Percentiles rank a stretch among this genome's conserved stretches.
These are phyloP conservation scores for Solidago caesia DNA, from an alignment of 129 eudicot species.

Conservation along the genomic window DNA sequence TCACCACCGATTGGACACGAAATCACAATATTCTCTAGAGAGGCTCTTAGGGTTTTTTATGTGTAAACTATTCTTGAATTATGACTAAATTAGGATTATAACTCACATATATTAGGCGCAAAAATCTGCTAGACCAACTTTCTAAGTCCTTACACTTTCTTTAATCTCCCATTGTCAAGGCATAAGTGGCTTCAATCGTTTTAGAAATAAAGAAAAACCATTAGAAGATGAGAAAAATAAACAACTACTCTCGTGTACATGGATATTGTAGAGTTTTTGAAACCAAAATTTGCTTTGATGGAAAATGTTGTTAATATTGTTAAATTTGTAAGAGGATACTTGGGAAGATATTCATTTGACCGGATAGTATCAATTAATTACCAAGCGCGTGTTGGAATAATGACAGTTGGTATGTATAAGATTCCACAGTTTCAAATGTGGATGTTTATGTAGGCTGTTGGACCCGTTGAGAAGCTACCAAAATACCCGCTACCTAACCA, in stretches of 20 bases:
- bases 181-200: slow-evolving; percentile 83
- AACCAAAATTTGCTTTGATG: slow-evolving; percentile 70
- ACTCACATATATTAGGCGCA: too few relatives aligned
- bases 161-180: slow-evolving; percentile 71
- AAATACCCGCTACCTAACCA: slow-evolving; percentile 87
- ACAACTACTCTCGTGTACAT: slow-evolving; percentile 65
- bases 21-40: too few relatives aligned
- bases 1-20: too few relatives aligned
- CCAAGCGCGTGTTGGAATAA: slow-evolving; percentile 73
- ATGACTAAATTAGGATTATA: too few relatives aligned
- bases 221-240: slow-evolving; percentile 65
- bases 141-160: slow-evolving; percentile 71
- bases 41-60: too few relatives aligned
- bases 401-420: slow-evolving; percentile 90
- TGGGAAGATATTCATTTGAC: slow-evolving; percentile 74
- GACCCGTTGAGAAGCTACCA: slow-evolving; percentile 65
- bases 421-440: slow-evolving; percentile 87
- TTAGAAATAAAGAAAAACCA: slow-evolving; percentile 54
- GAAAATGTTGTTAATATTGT: slow-evolving; percentile 84
- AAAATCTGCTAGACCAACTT: slow-evolving; percentile 41
- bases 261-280: slow-evolving; percentile 60
- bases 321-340: slow-evolving; percentile 61
- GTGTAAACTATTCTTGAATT: too few relatives aligned
- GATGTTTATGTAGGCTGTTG: slow-evolving; percentile 89
- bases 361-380: slow-evolving; percentile 70